Evolutionary conservation across 495 filamentous ascomycete species (phyloP), one percentile per base, ranked within the genome.

Genomic region (Penicillium subrubescens): DNA sequence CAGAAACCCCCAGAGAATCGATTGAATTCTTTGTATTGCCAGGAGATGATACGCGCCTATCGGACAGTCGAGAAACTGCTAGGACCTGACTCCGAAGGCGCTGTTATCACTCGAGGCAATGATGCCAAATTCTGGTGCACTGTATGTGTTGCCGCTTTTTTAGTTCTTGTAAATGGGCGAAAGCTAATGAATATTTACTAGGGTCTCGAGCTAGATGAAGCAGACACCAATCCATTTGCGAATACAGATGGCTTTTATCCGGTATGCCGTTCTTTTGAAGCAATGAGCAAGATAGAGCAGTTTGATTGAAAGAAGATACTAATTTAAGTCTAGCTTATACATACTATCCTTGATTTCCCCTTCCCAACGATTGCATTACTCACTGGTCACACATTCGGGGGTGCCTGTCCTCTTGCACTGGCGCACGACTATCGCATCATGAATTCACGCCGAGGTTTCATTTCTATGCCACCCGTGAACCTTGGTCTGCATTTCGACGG

Each of bases 41-140:
- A 83, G 72, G 79, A 83, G 54, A 75, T 84, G 52, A 84, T 84
- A 37, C 61, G 71, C 21, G 81, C 80, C 12, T 79, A 79, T 60
- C 73, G 81, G 17, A 75, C 78, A 29, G 70, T 82, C 17, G 75
- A 82, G 57, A 71, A 51, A 8, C 68, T 73, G 0, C 61, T 82
- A n/a, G 78, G 77, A 2, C 65, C 79, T 0, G 71, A 78, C 25
- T 73, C 73, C 7, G 79, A 81, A 58, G 82, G 82, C 0, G 78
- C 77, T 33, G 80, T 84, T 5, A 79, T 84, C 27, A 83, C 79
- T 3, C 71, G 73, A 33, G 80, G 81, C 0, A 79, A 67, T 52
- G 80, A 83, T 73, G 70, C 75, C 5, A 84, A 84, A 59, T 84
- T 83, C 60, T 84, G 79, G 79, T 83, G 80, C 57, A 84, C 82